Percentiles rank a stretch among this genome's conserved stretches.
phyloP scores from a whole-genome alignment of 73 alveolate species.

The Loxodes magnus region DNA sequence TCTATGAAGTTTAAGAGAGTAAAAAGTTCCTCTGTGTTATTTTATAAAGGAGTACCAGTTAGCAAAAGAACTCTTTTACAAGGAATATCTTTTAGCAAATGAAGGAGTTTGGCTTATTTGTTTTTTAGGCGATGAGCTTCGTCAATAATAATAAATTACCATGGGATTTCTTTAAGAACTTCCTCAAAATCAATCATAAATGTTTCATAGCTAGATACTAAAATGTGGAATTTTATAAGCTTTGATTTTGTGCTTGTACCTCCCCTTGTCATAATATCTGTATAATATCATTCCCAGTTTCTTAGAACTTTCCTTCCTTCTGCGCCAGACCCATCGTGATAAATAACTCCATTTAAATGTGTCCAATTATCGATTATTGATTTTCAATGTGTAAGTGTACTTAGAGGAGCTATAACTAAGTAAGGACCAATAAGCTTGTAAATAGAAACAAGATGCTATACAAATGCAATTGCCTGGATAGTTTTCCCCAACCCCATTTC shows the following conservation, averaged over 20 bases:
- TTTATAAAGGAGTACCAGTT: slow-evolving; percentile 95
- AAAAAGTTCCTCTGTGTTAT: slow-evolving; percentile 95
- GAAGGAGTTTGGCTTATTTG: slow-evolving; percentile 80
- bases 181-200: slow-evolving; percentile 72
- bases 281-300: slow-evolving; percentile 53
- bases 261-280: slow-evolving; percentile 68
- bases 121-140: slow-evolving; percentile 98
- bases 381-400: slow-evolving; percentile 86
- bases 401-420: slow-evolving; percentile 70
- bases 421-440: slow-evolving; percentile 68
- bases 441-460: slow-evolving; percentile 27
- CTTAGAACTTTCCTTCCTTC: slow-evolving; percentile 67
- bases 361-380: slow-evolving; percentile 86
- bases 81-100: slow-evolving; percentile 72
- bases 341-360: slow-evolving; percentile 55
- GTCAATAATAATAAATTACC: slow-evolving; percentile 85
- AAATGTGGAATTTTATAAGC: slow-evolving; percentile 56
- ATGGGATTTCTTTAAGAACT: slow-evolving; percentile 64
- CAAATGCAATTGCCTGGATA: slow-evolving; percentile 79
- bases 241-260: slow-evolving; percentile 40
- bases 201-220: slow-evolving; percentile 86
- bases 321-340: slow-evolving; percentile 62
- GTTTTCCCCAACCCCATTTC: slow-evolving; percentile 99
- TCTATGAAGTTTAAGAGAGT: slow-evolving; percentile 89
- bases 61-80: slow-evolving; percentile 75